Evolutionary conservation across 345 rosid species (phyloP).

Genomic region (Arabidopsis arenosa): DNA sequence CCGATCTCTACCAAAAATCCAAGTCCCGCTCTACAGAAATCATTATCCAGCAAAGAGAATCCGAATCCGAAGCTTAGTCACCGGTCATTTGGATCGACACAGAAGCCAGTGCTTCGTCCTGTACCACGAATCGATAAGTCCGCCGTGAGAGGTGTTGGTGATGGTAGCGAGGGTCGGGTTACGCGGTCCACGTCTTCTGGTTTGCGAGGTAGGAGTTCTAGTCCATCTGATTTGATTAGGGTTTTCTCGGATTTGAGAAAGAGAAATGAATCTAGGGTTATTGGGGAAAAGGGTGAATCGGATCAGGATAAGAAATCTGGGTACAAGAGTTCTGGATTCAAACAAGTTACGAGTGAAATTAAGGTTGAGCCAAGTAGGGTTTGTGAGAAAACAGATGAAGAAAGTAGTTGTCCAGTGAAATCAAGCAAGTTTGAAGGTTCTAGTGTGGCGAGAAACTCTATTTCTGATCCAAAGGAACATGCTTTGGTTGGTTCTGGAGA

Average conservation of each 20-base stretch:
- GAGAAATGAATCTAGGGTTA: constrained; percentile 53
- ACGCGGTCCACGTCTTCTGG: constrained; percentile 64
- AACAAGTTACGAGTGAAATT: constrained; percentile 8
- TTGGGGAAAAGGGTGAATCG: constrained; percentile 47
- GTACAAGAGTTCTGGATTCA: constrained; percentile 34
- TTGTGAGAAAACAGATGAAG: constrained; percentile 17
- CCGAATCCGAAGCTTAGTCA: constrained; percentile 49
- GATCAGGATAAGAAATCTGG: constrained; percentile 42
- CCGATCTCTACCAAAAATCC: constrained; percentile 47
- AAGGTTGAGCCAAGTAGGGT: constrained; percentile 19
- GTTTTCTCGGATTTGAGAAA: constrained; percentile 57
- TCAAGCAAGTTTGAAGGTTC: constrained; percentile 29
- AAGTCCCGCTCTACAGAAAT: constrained; percentile 44
- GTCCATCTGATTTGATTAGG: constrained; percentile 76
- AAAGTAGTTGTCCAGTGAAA: constrained; percentile 29
- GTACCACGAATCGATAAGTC: constrained; percentile 68
- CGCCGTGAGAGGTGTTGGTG: constrained; percentile 34
- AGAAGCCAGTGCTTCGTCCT: constrained; percentile 63
- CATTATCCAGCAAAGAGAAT: constrained; percentile 68
- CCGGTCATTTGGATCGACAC: constrained; percentile 48
- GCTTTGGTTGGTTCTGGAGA: constrained; percentile 29
- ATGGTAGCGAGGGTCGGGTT: constrained; percentile 49
- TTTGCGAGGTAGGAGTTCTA: constrained; percentile 81
- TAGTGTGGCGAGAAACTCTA: constrained; percentile 20
- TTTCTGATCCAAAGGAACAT: constrained; percentile 37